Base-by-base conservation (phyloP, 2,329 filamentous ascomycete genomes). In the Coniochaeta prunicola region DNA sequence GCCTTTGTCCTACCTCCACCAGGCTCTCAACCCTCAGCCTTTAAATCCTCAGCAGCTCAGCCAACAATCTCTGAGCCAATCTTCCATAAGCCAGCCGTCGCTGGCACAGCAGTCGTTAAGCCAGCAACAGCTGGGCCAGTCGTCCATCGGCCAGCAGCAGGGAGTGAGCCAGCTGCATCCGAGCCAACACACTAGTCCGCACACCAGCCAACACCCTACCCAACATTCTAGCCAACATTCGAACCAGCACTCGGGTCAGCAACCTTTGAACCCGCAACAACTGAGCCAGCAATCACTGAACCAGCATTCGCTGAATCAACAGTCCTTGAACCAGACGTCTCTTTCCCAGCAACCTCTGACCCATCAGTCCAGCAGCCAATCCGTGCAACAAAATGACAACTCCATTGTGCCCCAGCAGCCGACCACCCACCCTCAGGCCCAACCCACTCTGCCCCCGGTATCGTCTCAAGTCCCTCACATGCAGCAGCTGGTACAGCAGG, bases 361-460 rank as follows among this genome's bases (percentile, higher is more conserved):
- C 4, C 45, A 60, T n/a, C 53, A 62, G 61, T 58, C 74, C 56
- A 69, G 78, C 64, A 72, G 67, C 60, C 76, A 77, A 64, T 67
- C 75, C 55, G 73, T 76, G 57, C 73, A 64, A 31, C 61, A 74
- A 56, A 76, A 74, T 64, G 74, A 77, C 36, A 61, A 58, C 56
- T 64, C 72, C 3, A 71, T 79, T 24, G 68, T 78, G 56, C 75
- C 77, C 13, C 77, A 78, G 53, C 74, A 77, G 59, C 67, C 73
- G 40, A 64, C 64, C 15, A 70, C 74, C 36, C 72, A 70, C 36
- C 67, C 73, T 30, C 65, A 65, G 17, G 42, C 65, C 21, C 71
- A 70, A 42, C 60, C 66, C 4, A 64, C 64, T 9, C 65, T 69
- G 19, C 67, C 68, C 12, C 64, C 67, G 2, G 62, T 66, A 19